A percentile compares a stretch with the other conserved stretches of the same genome.
Evolutionary conservation across 768 basidiomycete species (phyloP).

Genomic region (Pleurotus citrinopileatus): DNA sequence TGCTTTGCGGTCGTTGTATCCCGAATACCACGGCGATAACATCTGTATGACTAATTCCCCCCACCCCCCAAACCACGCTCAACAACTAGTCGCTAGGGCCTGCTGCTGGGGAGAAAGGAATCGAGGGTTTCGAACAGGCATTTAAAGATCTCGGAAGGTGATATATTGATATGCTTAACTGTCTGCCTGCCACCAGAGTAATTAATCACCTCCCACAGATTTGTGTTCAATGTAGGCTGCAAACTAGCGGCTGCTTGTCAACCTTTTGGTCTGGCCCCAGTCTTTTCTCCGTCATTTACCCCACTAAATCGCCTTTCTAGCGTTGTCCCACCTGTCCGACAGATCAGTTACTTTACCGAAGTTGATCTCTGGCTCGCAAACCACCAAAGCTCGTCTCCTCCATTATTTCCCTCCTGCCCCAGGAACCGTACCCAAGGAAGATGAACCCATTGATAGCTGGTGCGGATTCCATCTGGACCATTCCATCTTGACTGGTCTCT

Average conservation of each 20-base stretch:
- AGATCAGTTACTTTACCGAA: slow-evolving; percentile 63
- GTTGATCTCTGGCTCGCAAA: slow-evolving; percentile 74
- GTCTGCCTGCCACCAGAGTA: slow-evolving; percentile 10
- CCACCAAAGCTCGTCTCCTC: slow-evolving; percentile 89
- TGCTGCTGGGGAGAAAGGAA: slow-evolving; percentile 43
- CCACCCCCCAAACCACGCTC: background rate
- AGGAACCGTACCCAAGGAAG: slow-evolving; percentile 37
- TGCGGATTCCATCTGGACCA: slow-evolving; percentile 97
- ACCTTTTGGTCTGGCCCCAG: slow-evolving; percentile 66
- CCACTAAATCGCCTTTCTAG: slow-evolving; percentile 30
- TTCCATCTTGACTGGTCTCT: slow-evolving; percentile 86
- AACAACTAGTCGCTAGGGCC: slow-evolving; percentile 51
- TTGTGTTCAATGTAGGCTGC: slow-evolving; percentile 81
- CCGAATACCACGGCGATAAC: slow-evolving; percentile 86
- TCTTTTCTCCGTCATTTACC: background rate
- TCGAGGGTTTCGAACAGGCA: slow-evolving; percentile 80
- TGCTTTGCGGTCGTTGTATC: slow-evolving; percentile 53
- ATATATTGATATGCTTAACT: background rate
- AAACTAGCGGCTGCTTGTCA: slow-evolving; percentile 87
- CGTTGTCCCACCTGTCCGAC: slow-evolving; percentile 63
- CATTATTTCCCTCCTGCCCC: slow-evolving; percentile 87
- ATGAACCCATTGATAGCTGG: slow-evolving; percentile 80
- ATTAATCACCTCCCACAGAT: slow-evolving; percentile 42
- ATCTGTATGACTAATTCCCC: slow-evolving; percentile 57
- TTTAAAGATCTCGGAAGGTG: slow-evolving; percentile 85